Evolutionary conservation across 2,329 filamentous ascomycete species (phyloP).

Genomic region (Trematosphaeria pertusa): DNA sequence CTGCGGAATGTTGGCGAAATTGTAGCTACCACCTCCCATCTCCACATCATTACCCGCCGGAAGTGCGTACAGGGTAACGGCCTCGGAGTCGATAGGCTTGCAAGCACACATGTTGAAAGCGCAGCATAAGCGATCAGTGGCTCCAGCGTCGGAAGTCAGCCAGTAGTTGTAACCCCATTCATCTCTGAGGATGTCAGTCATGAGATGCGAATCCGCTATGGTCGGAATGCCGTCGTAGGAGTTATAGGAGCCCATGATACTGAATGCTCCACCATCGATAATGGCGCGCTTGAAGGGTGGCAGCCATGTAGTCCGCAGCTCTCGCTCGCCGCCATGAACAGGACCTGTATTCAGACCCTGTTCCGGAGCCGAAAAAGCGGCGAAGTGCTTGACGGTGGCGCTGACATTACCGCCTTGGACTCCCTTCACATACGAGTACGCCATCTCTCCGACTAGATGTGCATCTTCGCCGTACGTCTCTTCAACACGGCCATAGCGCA

Average conservation of each 20-base stretch:
- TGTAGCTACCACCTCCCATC: slow-evolving; percentile 79
- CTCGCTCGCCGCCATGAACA: slow-evolving; percentile 63
- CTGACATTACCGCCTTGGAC: slow-evolving; percentile 71
- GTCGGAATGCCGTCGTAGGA: slow-evolving; percentile 75
- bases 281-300: slow-evolving; percentile 73
- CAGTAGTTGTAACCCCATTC: slow-evolving; percentile 79
- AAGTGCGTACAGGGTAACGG: slow-evolving; percentile 68
- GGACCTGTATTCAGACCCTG: slow-evolving; percentile 74
- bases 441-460: slow-evolving; percentile 72
- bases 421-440: slow-evolving; percentile 66
- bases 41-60: slow-evolving; percentile 76
- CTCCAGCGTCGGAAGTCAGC: slow-evolving; percentile 71
- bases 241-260: slow-evolving; percentile 78
- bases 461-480: slow-evolving; percentile 76
- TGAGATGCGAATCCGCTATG: slow-evolving; percentile 68
- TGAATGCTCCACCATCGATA: slow-evolving; percentile 70
- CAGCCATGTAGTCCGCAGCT: slow-evolving; percentile 61
- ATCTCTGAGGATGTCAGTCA: slow-evolving; percentile 70
- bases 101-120: slow-evolving; percentile 67
- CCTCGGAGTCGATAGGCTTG: slow-evolving; percentile 68
- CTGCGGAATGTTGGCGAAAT: slow-evolving; percentile 68
- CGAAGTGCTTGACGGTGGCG: slow-evolving; percentile 79
- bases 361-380: slow-evolving; percentile 71
- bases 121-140: slow-evolving; percentile 70
- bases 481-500: slow-evolving; percentile 75